A percentile compares a stretch with the other conserved stretches of the same genome.
Conservation (phyloP, 805 yeast genomes). For the Candida hungchunana region DNA sequence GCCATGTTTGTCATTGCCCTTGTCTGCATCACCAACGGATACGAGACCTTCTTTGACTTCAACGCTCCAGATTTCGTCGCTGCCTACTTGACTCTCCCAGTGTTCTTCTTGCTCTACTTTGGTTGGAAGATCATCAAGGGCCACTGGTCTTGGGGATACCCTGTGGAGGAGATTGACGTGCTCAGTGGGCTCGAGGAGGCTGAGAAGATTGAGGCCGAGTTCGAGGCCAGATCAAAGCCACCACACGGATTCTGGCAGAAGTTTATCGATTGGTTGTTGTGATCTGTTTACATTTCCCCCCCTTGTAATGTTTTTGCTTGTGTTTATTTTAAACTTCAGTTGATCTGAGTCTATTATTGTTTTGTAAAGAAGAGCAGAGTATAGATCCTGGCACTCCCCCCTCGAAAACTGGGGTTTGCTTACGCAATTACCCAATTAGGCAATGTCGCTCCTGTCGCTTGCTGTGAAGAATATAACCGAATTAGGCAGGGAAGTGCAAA, state of each 20-base stretch:
- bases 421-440: slow-evolving; percentile 5
- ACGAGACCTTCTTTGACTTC: slow-evolving; percentile 51
- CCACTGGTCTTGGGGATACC: slow-evolving; percentile 42
- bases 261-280: slow-evolving; percentile 23
- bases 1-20: slow-evolving; percentile 45
- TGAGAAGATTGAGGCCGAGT: slow-evolving; percentile 36
- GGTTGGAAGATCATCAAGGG: slow-evolving; percentile 52
- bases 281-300: background rate
- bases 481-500: background rate
- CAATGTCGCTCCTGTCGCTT: slow-evolving; percentile 1
- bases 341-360: background rate
- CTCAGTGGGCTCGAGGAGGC: slow-evolving; percentile 55
- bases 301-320: background rate
- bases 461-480: slow-evolving; percentile 8
- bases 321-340: background rate
- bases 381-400: background rate
- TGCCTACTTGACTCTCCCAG: slow-evolving; percentile 65
- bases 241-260: slow-evolving; percentile 12
- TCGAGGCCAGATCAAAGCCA: slow-evolving; percentile 12
- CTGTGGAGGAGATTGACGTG: slow-evolving; percentile 57
- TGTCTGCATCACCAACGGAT: slow-evolving; percentile 69
- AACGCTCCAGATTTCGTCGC: slow-evolving; percentile 55
- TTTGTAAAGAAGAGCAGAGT: too few species aligned
- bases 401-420: slow-evolving; percentile 2
- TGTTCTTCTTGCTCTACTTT: slow-evolving; percentile 46